These are phyloP conservation scores for Glebionis coronaria DNA, from an alignment of 129 eudicot genomes.

Conservation along the genomic window DNA sequence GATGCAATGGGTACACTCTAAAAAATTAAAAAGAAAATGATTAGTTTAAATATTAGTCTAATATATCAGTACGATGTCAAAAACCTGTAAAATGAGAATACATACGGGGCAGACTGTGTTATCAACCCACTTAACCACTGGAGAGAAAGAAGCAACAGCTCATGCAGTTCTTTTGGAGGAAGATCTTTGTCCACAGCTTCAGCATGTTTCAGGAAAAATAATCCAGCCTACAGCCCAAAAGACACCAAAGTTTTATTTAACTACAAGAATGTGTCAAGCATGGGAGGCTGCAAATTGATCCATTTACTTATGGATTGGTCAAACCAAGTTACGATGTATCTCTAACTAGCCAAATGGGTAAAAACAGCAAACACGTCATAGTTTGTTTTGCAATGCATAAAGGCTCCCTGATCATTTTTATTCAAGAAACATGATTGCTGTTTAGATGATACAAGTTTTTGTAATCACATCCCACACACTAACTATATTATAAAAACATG, in stretches of 20 bases:
- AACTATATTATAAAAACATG: not conserved
- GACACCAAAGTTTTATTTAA: not conserved
- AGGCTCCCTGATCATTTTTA: not conserved
- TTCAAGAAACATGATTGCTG: not conserved
- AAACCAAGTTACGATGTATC: not conserved
- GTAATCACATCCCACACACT: not conserved
- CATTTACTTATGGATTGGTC: not conserved
- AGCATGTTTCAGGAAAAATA: constrained; percentile 90
- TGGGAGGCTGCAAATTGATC: not conserved
- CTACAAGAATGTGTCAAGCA: not conserved
- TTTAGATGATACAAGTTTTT: not conserved
- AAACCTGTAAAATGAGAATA: not conserved
- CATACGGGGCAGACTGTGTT: constrained; percentile 86
- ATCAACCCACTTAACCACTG: constrained; percentile 96
- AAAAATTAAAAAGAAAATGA: not conserved
- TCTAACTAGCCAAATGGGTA: constrained; percentile 1
- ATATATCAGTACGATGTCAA: not conserved
- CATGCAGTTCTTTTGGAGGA: constrained; percentile 90
- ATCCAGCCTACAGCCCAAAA: constrained; percentile 71
- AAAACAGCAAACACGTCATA: not conserved
- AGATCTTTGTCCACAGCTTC: constrained; percentile 93
- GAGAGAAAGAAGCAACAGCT: constrained; percentile 76
- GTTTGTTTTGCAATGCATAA: not conserved
- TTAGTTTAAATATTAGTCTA: not conserved
- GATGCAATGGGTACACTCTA: constrained; percentile 83